Conservation (phyloP, 1,284 basidiomycete genomes). For the Bondarzewia mesenterica region DNA sequence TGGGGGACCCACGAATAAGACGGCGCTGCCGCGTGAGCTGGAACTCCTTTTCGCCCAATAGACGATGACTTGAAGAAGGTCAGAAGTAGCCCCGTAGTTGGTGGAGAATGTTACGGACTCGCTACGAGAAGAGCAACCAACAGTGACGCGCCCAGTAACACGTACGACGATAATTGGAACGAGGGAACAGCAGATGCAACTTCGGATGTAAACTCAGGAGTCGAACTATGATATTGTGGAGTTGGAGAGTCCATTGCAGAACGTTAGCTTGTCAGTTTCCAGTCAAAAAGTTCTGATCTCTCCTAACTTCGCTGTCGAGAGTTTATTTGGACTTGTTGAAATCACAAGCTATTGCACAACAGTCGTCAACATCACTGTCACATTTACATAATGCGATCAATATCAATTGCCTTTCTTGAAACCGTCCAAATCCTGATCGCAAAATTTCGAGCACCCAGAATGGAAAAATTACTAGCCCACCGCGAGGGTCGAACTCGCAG, state of each 20-base stretch:
- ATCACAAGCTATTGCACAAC: neutral
- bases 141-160: neutral
- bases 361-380: neutral
- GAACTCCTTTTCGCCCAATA: constrained; percentile 36
- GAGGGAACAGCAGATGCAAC: neutral
- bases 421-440: no score
- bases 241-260: neutral
- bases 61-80: constrained; percentile 21
- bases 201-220: neutral
- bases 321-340: neutral
- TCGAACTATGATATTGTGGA: neutral
- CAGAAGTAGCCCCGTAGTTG: neutral
- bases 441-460: no score
- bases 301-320: no score
- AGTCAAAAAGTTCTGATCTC: no score
- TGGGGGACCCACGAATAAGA: constrained; percentile 61
- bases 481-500: constrained; percentile 89
- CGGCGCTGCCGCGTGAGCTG: constrained; percentile 39
- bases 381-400: no score
- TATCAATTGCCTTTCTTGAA: neutral
- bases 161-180: neutral
- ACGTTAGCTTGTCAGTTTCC: no score
- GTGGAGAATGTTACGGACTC: neutral
- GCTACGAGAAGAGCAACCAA: neutral
- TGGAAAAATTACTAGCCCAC: no score